phyloP scores from a whole-genome alignment of 1,284 basidiomycete species.

The Marasmius fiardii region DNA sequence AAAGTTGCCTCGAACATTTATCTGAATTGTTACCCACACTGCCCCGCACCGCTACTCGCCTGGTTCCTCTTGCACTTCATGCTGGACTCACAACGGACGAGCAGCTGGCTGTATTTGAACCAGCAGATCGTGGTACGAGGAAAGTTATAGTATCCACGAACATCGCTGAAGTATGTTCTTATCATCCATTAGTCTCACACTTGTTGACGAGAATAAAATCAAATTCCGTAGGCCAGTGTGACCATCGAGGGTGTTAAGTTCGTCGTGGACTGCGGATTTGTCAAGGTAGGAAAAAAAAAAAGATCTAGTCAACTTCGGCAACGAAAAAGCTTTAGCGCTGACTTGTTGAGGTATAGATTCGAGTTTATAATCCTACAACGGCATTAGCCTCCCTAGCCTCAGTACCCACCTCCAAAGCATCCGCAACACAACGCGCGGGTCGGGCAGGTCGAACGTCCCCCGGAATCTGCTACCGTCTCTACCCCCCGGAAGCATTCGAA shows the following conservation, averaged over 20 bases:
- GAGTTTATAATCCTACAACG: slow-evolving; percentile 80
- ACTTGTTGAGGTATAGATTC: slow-evolving; percentile 59
- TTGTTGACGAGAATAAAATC: not conserved
- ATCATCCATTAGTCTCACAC: not conserved
- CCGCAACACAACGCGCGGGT: slow-evolving; percentile 86
- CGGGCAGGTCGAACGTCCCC: slow-evolving; percentile 88
- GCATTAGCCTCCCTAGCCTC: slow-evolving; percentile 80
- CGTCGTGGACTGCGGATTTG: slow-evolving; percentile 94
- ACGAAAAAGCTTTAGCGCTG: too few species aligned
- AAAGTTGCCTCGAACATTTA: slow-evolving; percentile 79
- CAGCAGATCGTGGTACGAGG: slow-evolving; percentile 68
- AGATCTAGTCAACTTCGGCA: too few species aligned
- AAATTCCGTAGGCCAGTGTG: slow-evolving; percentile 74
- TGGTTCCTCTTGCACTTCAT: slow-evolving; percentile 80
- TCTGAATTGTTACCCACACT: slow-evolving; percentile 78
- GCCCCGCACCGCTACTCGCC: slow-evolving; percentile 55
- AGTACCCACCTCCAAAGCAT: slow-evolving; percentile 79
- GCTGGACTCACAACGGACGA: slow-evolving; percentile 86
- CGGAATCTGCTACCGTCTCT: slow-evolving; percentile 94
- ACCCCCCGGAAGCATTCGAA: slow-evolving; percentile 62
- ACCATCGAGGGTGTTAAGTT: slow-evolving; percentile 95
- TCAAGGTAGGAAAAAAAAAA: slow-evolving; percentile 83
- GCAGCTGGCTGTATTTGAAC: slow-evolving; percentile 83
- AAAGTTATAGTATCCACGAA: slow-evolving; percentile 96
- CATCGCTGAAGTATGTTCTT: slow-evolving; percentile 80